Evolutionary conservation across 2,329 filamentous ascomycete species (phyloP).

Genomic region (Calonectria pseudoreteaudii): DNA sequence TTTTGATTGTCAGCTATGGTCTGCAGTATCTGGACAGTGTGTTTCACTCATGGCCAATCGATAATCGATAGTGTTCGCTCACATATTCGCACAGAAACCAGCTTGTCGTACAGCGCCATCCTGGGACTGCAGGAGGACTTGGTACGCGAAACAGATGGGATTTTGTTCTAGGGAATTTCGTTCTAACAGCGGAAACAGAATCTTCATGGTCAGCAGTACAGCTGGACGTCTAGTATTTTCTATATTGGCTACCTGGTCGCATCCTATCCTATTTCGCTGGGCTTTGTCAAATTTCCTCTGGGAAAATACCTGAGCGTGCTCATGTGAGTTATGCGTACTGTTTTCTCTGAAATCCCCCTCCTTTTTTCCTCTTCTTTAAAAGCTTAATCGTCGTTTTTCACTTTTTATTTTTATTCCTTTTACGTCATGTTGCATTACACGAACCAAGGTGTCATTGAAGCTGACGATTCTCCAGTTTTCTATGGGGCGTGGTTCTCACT

Average conservation of each 20-base stretch:
- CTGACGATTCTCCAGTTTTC: slow-evolving; percentile 9
- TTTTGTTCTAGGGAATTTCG: not conserved
- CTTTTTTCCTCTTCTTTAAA: not conserved
- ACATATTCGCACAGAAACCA: slow-evolving; percentile 12
- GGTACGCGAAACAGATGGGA: not conserved
- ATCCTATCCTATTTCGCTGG: slow-evolving; percentile 34
- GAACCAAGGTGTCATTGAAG: not conserved
- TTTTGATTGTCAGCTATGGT: slow-evolving; percentile 26
- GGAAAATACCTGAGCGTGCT: slow-evolving; percentile 36
- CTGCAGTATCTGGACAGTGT: slow-evolving; percentile 27
- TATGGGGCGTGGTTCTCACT: slow-evolving; percentile 50
- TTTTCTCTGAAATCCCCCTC: too few species aligned
- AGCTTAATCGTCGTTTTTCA: not conserved
- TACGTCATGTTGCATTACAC: not conserved
- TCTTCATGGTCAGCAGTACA: slow-evolving; percentile 53
- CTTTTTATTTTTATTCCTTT: not conserved
- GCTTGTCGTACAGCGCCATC: slow-evolving; percentile 27
- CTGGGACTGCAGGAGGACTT: slow-evolving; percentile 19
- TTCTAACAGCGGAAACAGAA: slow-evolving; percentile 10
- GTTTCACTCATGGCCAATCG: not conserved
- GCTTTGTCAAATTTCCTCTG: slow-evolving; percentile 36
- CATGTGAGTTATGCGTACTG: slow-evolving; percentile 16
- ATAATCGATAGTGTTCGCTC: not conserved
- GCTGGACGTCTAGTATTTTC: slow-evolving; percentile 60
- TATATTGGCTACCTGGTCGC: slow-evolving; percentile 60